phyloP scores from a whole-genome alignment of 73 alveolate genomes.

The Paramecium sonneborni region DNA sequence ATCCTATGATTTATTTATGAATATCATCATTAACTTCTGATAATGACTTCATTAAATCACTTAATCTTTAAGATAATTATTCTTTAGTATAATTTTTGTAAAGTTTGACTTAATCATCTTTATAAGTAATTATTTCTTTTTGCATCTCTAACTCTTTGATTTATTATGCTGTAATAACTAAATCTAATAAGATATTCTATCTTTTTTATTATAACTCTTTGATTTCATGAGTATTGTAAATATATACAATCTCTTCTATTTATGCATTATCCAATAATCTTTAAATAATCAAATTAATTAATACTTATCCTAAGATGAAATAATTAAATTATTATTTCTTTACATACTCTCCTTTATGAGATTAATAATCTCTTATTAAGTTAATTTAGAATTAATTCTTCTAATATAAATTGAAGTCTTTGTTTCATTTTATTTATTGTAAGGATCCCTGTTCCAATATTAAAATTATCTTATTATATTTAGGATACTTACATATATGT shows the following conservation, averaged over 20 bases:
- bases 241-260: background rate
- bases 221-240: conserved; percentile 5
- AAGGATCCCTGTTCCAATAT: conserved; percentile 15
- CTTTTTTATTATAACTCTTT: background rate
- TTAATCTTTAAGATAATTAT: background rate
- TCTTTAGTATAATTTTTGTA: background rate
- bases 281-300: too few relatives aligned
- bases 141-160: background rate
- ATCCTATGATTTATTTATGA: background rate
- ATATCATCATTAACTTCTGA: background rate
- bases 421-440: background rate
- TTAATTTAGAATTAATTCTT: background rate
- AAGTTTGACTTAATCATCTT: background rate
- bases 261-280: background rate
- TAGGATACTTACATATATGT: background rate
- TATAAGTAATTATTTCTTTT: background rate
- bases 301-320: background rate
- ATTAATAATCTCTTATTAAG: background rate
- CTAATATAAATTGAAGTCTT: background rate
- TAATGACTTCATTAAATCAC: background rate
- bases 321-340: background rate
- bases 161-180: background rate
- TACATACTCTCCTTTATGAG: background rate
- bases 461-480: background rate
- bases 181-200: background rate